Conservation (phyloP, 495 filamentous ascomycete genomes). For the Hypoxylon cercidicola region DNA sequence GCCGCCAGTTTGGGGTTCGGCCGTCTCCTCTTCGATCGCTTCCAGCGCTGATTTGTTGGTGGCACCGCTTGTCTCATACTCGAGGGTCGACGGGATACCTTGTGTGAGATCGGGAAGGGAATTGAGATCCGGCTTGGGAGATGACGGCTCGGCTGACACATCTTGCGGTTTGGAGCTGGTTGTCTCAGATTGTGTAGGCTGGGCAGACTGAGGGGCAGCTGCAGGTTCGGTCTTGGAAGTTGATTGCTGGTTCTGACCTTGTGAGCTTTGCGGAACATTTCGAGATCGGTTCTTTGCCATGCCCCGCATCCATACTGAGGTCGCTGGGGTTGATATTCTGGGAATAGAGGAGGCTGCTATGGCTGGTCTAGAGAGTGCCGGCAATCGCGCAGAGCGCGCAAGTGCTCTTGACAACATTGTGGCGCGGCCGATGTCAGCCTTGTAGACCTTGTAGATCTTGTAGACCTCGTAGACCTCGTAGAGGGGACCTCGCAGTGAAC, state of each 20-base stretch:
- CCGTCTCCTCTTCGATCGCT: constrained; percentile 66
- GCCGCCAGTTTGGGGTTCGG: constrained; percentile 60
- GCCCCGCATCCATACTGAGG: constrained; percentile 51
- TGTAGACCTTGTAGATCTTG: constrained; percentile 3
- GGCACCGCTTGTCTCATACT: constrained; percentile 69
- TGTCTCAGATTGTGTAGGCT: constrained; percentile 36
- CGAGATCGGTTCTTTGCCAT: constrained; percentile 51
- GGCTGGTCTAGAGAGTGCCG: constrained; percentile 42
- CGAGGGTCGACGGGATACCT: constrained; percentile 90
- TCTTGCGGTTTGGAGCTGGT: constrained; percentile 21
- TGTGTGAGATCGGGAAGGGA: constrained; percentile 88
- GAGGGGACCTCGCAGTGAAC: constrained; percentile 6
- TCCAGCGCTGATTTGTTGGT: constrained; percentile 61
- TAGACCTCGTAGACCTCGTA: no score
- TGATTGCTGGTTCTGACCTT: constrained; percentile 10
- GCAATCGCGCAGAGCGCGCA: constrained; percentile 49
- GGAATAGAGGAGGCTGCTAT: constrained; percentile 29
- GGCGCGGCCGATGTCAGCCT: constrained; percentile 28
- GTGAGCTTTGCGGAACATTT: constrained; percentile 25
- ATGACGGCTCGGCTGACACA: constrained; percentile 38
- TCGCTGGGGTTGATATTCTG: constrained; percentile 30
- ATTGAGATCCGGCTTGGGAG: constrained; percentile 55
- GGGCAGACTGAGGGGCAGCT: constrained; percentile 10
- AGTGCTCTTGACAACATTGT: constrained; percentile 58
- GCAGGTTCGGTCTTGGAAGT: constrained; percentile 11